Conservation (phyloP, 768 basidiomycete species). For the Panellus pusillus region DNA sequence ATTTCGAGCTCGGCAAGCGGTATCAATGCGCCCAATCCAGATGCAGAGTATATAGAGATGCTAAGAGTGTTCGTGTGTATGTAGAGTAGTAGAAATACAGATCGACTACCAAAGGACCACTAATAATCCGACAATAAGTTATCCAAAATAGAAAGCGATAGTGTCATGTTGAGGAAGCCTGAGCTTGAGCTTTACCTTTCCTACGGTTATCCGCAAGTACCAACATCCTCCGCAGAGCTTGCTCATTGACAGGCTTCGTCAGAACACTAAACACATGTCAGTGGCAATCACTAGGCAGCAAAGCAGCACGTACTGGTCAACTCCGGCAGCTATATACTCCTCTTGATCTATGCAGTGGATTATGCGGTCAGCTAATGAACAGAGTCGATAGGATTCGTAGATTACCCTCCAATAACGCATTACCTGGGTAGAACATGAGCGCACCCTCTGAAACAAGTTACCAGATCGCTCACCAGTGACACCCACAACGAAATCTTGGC, state of each 20-base stretch:
- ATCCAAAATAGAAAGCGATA: constrained; percentile 6
- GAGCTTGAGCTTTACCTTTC: constrained; percentile 27
- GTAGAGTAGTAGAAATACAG: constrained; percentile 11
- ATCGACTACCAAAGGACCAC: background rate
- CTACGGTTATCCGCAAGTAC: constrained; percentile 47
- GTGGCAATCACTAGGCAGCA: constrained; percentile 3
- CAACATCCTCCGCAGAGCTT: constrained; percentile 46
- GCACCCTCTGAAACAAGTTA: background rate
- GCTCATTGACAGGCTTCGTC: constrained; percentile 79
- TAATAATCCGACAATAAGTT: constrained; percentile 14
- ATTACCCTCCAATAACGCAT: constrained; percentile 52
- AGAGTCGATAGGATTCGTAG: constrained; percentile 5
- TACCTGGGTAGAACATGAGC: constrained; percentile 36
- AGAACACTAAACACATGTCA: constrained; percentile 50
- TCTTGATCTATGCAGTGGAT: constrained; percentile 57
- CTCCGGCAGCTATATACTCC: constrained; percentile 75
- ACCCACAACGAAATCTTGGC: constrained; percentile 79
- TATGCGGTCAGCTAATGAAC: constrained; percentile 25
- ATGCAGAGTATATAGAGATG: background rate
- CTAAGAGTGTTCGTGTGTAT: background rate
- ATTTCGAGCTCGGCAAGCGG: background rate
- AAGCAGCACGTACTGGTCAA: constrained; percentile 56
- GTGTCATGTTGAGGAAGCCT: constrained; percentile 7
- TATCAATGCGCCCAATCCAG: background rate
- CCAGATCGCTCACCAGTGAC: constrained; percentile 56